phyloP scores from a whole-genome alignment of 805 yeast species.

The Saccharomycopsis fibuligera region DNA sequence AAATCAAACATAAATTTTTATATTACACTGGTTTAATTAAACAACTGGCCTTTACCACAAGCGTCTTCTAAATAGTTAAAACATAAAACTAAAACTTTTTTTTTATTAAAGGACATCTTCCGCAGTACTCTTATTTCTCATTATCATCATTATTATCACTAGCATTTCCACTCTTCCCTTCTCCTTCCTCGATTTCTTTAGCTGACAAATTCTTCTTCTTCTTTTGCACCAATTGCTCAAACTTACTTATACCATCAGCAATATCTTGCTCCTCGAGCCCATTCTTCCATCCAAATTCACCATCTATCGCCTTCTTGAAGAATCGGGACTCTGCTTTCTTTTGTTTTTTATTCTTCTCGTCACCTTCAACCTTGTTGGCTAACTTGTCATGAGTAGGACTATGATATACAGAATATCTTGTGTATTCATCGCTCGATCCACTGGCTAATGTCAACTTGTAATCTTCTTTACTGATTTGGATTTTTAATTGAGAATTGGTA shows the following conservation, averaged over 20 bases:
- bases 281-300: slow-evolving; percentile 52
- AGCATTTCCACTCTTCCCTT: no score
- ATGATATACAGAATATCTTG: slow-evolving; percentile 43
- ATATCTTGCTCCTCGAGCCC: slow-evolving; percentile 37
- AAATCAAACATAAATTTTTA: no score
- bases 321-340: slow-evolving; percentile 30
- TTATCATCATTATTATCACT: no score
- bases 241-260: slow-evolving; percentile 24
- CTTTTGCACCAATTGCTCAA: slow-evolving; percentile 4
- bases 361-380: slow-evolving; percentile 22
- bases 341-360: slow-evolving; percentile 23
- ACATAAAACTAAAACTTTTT: no score
- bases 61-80: no score
- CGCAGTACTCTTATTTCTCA: no score
- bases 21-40: no score
- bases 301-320: slow-evolving; percentile 33
- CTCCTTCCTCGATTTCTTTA: no score
- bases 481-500: slow-evolving; percentile 57
- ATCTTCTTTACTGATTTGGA: slow-evolving; percentile 70
- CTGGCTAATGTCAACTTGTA: slow-evolving; percentile 79
- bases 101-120: no score
- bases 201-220: no score
- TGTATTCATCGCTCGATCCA: slow-evolving; percentile 71
- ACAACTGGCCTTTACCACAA: no score
- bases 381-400: slow-evolving; percentile 28